Evolutionary conservation across 2,329 filamentous ascomycete species (phyloP).

Genomic region (Arthrobotrys pseudoclavata): DNA sequence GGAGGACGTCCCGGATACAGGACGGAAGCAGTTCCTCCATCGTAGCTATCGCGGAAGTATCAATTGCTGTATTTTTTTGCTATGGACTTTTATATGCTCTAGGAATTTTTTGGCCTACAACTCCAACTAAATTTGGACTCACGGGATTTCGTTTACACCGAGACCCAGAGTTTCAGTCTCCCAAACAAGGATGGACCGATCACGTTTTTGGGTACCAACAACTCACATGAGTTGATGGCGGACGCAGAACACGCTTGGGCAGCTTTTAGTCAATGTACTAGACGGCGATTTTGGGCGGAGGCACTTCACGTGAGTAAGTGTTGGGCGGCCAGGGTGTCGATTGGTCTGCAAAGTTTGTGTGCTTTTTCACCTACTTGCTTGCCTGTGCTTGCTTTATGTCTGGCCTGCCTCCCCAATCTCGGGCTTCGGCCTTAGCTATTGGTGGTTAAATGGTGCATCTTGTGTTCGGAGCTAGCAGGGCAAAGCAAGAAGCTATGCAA

Average conservation of each 20-base stretch:
- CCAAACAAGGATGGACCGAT: conserved; percentile 60
- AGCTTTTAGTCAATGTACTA: conserved; percentile 58
- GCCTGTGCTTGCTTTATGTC: conserved; percentile 35
- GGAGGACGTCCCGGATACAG: conserved; percentile 35
- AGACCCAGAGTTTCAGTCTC: conserved; percentile 57
- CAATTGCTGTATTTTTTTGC: conserved; percentile 33
- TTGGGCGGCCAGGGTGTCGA: conserved; percentile 57
- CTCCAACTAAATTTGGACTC: conserved; percentile 44
- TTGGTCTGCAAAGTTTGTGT: conserved; percentile 57
- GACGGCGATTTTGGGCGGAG: conserved; percentile 57
- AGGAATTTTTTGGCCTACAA: conserved; percentile 19
- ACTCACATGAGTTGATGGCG: conserved; percentile 61
- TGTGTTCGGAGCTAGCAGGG: conserved; percentile 36
- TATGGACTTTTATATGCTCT: conserved; percentile 49
- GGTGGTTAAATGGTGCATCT: conserved; percentile 16
- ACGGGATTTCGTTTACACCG: conserved; percentile 60
- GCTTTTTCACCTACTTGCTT: conserved; percentile 19
- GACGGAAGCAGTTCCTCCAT: conserved; percentile 39
- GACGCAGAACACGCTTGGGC: conserved; percentile 60
- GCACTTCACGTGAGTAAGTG: conserved; percentile 54
- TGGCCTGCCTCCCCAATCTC: conserved; percentile 15
- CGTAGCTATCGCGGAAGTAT: conserved; percentile 39
- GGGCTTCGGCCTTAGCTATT: conserved; percentile 36
- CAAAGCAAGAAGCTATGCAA: conserved; percentile 16
- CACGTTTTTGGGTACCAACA: conserved; percentile 60